These are phyloP conservation scores for Smittium mucronatum DNA, from an alignment of 371 early-diverging fungal species.

Conservation along the genomic window DNA sequence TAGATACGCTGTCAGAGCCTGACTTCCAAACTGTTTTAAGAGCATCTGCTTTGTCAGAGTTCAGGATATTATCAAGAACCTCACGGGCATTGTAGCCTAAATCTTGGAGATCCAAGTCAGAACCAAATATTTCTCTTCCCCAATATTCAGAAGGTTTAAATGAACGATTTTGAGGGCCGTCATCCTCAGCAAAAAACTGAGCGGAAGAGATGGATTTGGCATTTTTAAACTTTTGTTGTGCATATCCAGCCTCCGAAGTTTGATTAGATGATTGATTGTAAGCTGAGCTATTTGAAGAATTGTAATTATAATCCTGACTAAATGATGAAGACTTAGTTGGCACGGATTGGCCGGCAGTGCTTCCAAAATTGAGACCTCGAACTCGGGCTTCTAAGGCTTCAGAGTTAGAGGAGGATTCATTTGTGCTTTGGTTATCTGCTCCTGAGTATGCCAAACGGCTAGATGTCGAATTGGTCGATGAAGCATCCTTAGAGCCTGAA, in stretches of 20 bases:
- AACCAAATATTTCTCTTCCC: slow-evolving; percentile 6
- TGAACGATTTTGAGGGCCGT: slow-evolving; percentile 23
- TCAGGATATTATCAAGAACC: slow-evolving; percentile 24
- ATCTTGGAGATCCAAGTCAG: slow-evolving; percentile 29
- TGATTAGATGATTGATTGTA: neutral
- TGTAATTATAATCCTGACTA: neutral
- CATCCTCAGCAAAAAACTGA: slow-evolving; percentile 77
- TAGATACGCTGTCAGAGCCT: slow-evolving; percentile 27
- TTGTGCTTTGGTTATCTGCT: neutral
- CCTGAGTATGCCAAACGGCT: slow-evolving; percentile 1
- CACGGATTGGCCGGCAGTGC: slow-evolving; percentile 13
- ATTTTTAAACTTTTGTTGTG: slow-evolving; percentile 5
- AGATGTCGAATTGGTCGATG: neutral
- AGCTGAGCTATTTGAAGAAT: neutral
- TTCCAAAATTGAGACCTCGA: slow-evolving; percentile 11
- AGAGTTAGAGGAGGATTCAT: neutral
- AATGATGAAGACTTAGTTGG: slow-evolving; percentile 10
- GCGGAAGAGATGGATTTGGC: slow-evolving; percentile 53
- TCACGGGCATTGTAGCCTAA: slow-evolving; percentile 30
- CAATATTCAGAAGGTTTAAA: neutral
- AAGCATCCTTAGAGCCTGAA: neutral
- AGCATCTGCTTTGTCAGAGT: slow-evolving; percentile 30
- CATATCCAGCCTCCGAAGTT: slow-evolving; percentile 1
- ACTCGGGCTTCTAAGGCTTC: neutral
- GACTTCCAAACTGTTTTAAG: slow-evolving; percentile 29